Conservation (phyloP, 345 rosid genomes). For the Gossypium sturtianum region DNA sequence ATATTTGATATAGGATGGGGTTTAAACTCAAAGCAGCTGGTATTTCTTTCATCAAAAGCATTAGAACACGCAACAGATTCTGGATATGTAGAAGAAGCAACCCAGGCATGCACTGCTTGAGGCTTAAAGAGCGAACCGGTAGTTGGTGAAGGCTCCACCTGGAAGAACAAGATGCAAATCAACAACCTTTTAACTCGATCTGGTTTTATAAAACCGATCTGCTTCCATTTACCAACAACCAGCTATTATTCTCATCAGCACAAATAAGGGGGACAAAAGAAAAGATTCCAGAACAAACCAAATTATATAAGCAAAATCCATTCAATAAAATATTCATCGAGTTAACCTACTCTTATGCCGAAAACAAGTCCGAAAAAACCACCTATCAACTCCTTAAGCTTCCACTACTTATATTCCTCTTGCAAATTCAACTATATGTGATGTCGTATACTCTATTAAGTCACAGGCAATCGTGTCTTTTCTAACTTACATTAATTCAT, state of each 20-base stretch:
- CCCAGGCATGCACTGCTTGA: conserved; percentile 35
- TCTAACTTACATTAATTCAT: neutral
- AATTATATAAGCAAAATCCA: conserved; percentile 4
- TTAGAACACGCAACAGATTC: conserved; percentile 33
- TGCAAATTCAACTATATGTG: neutral
- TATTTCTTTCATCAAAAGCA: conserved; percentile 39
- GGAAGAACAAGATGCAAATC: conserved; percentile 30
- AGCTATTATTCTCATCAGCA: conserved; percentile 12
- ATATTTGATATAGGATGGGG: conserved; percentile 56
- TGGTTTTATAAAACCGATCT: neutral
- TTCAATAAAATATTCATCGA: neutral
- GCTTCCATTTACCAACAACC: neutral
- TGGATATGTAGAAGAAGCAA: conserved; percentile 33
- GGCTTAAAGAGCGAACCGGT: conserved; percentile 76
- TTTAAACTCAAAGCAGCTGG: conserved; percentile 69
- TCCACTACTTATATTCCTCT: neutral
- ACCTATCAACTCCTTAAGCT: neutral
- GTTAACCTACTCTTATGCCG: neutral
- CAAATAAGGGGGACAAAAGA: neutral
- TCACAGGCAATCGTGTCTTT: conserved; percentile 6
- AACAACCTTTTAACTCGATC: conserved; percentile 1
- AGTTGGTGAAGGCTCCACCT: conserved; percentile 97
- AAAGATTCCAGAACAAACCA: conserved; percentile 9
- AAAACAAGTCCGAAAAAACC: conserved; percentile 10
- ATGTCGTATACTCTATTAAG: conserved; percentile 10